These are phyloP conservation scores for Cryptococcus hybrid DNA, from an alignment of 1,284 basidiomycete genomes.

Conservation along the genomic window DNA sequence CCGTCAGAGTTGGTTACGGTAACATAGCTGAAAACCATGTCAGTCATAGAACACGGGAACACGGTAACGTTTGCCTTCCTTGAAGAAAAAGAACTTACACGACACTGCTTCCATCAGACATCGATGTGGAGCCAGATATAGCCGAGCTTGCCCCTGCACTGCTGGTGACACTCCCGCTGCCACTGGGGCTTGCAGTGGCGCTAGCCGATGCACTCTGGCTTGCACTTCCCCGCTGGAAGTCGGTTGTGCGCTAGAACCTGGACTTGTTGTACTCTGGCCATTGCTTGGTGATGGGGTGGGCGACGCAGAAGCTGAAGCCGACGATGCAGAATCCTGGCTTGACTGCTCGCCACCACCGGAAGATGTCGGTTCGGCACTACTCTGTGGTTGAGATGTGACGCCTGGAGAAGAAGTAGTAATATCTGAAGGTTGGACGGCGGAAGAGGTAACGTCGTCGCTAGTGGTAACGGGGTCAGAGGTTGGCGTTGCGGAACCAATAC, in stretches of 20 bases:
- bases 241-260: background rate
- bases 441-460: background rate
- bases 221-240: background rate
- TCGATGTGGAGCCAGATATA: constrained; percentile 10
- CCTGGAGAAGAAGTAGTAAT: constrained; percentile 2
- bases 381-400: background rate
- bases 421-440: constrained; percentile 7
- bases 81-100: constrained; percentile 12
- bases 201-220: background rate
- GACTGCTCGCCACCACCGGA: background rate
- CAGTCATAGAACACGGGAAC: background rate
- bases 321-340: background rate
- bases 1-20: constrained; percentile 28
- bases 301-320: background rate
- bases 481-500: background rate
- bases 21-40: constrained; percentile 11
- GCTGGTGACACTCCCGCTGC: background rate
- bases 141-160: constrained; percentile 2
- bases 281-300: background rate
- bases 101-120: constrained; percentile 13
- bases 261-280: background rate
- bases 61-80: background rate
- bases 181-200: constrained; percentile 3
- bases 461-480: background rate
- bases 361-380: background rate